Evolutionary conservation across 179 eudicot genomes (phyloP).

Genomic region (Heliamphora pulchella): DNA sequence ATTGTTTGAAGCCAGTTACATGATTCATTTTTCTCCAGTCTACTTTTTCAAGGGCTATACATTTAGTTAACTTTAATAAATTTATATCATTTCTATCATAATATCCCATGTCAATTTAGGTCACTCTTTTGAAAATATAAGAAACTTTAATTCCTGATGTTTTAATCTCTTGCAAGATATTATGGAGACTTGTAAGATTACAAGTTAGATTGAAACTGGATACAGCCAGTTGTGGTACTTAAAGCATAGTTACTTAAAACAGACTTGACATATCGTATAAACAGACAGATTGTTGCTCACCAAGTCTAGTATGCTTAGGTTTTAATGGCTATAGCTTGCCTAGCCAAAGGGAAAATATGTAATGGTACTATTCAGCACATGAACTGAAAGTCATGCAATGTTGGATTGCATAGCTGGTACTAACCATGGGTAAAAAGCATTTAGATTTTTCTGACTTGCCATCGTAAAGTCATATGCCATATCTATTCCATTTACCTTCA

Average conservation of each 20-base stretch:
- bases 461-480: not conserved
- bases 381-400: not conserved
- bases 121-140: no score
- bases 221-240: not conserved
- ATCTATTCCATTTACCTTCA: not conserved
- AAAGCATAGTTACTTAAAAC: not conserved
- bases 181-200: not conserved
- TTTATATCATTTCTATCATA: no score
- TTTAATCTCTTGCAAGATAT: not conserved
- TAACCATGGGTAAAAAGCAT: not conserved
- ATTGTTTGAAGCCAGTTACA: no score
- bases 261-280: not conserved
- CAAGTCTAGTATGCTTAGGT: not conserved
- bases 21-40: no score
- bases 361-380: no score
- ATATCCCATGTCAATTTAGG: no score
- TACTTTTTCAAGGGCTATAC: no score
- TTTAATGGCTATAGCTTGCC: not conserved
- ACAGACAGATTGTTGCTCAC: not conserved
- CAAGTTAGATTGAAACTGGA: not conserved
- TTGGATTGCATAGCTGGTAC: slow-evolving; percentile 1
- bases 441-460: not conserved
- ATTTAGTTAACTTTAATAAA: no score
- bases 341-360: no score
- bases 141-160: not conserved